Conservation (phyloP, 139 green algal species). For the Trebouxia sp. region DNA sequence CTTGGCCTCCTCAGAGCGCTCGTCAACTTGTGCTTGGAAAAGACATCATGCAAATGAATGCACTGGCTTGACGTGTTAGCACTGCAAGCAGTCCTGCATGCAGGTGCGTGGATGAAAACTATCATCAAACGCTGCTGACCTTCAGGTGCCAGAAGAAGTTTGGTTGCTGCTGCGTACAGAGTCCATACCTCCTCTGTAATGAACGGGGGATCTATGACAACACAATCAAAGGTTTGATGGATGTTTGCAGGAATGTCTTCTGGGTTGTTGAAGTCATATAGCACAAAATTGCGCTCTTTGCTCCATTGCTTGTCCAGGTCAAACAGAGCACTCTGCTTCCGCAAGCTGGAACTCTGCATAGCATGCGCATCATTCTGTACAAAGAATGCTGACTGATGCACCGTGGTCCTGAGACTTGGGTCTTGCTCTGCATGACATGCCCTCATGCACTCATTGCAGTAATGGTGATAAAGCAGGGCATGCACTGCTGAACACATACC, state of each 20-base stretch:
- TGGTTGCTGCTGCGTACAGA: conserved; percentile 60
- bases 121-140: no score
- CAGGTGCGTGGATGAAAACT: no score
- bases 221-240: conserved; percentile 64
- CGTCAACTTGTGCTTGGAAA: no score
- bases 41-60: no score
- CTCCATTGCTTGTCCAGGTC: conserved; percentile 73
- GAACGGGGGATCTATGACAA: conserved; percentile 75
- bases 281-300: conserved; percentile 57
- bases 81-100: no score
- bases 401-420: neutral
- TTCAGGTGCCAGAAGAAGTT: conserved; percentile 52
- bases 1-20: no score
- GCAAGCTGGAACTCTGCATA: conserved; percentile 40
- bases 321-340: conserved; percentile 50
- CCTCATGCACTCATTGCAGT: neutral
- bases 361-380: neutral
- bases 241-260: conserved; percentile 51
- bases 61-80: no score
- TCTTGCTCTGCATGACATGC: neutral
- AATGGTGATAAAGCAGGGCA: neutral
- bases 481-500: conserved; percentile 23
- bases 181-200: conserved; percentile 76
- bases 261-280: conserved; percentile 74
- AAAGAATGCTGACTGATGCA: neutral